Base-by-base conservation (phyloP, 805 yeast genomes). In the Spathaspora gorwiae region DNA sequence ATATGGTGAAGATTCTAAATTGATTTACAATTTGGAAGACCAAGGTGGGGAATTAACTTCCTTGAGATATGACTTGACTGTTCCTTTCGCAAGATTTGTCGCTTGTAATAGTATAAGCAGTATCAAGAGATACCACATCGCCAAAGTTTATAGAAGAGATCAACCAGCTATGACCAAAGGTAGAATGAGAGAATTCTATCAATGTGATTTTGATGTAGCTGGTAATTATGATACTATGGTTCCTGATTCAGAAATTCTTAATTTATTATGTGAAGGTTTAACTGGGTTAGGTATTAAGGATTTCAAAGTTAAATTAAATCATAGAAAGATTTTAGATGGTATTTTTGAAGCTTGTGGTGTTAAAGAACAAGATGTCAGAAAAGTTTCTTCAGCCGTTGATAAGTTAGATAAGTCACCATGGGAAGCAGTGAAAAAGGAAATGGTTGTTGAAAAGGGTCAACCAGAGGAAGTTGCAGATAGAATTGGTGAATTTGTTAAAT, bases 141-240 rank as follows among this genome's bases (percentile, higher is more conserved):
- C 99, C 55, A 94, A 94, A 66, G 99, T 94, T 44, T 94, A 94
- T 71, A 83, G 99, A 73, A 86, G 99, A 70, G 99, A 94, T 65
- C 99, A 94, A 70, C 99, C 99, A 5, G 99, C 99, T 7, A 94
- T 94, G 99, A 92, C 98, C 42, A 94, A 94, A 70, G 99, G 99
- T 50, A 81, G 99, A 70, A 94, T 94, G 99, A 87, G 99, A 79
- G 99, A 94, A 69, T 94, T 94, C 61, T 94, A 94, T 68, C 99
- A 94, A 72, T 94, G 99, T 75, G 99, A 94, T 72, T 87, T 94
- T 58, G 99, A 94, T 66, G 75, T 94, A 60, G 99, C 99, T 19
- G 99, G 99, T 43, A 68, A 65, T 46, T 92, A 86, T 64, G 99
- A 94, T 59, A 59, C 83, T 27, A 94, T 94, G 99, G 94, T 94